Evolutionary conservation across 1,284 basidiomycete genomes (phyloP), one percentile per base, ranked within the genome.

Genomic region (Moesziomyces globuligerus): DNA sequence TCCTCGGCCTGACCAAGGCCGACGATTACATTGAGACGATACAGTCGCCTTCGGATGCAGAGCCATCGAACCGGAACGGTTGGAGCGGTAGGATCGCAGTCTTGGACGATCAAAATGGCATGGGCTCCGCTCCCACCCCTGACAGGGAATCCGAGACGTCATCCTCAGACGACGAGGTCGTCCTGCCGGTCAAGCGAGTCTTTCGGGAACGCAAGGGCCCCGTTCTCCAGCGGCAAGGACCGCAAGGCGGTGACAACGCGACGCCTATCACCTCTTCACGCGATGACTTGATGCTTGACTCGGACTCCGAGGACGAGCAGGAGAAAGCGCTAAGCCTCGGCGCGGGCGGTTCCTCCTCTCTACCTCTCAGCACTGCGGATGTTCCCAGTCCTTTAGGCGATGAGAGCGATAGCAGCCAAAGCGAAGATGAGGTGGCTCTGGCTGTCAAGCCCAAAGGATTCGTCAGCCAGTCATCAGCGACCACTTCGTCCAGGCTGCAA

Each of bases 11-110:
- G 18, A 55, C 53, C 7, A 48, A 44, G n/a, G 47, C 48, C 7
- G 69, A 71, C 21, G 68, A 66, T 26, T 71, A 54, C 32, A 66
- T 71, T 36, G 68, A 71, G 11, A 55, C 57, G 2, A 21, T 7
- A 7, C 39, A 21, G 21, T 20, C 34, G 34, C 44, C 7, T 37
- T 44, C 15, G 5, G 32, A 17, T 28, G 29, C 39, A 32, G 20
- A 37, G n/a, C 15, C 17, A 37, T 40, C 46, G 21, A 21, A 37
- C 28, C 21, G 24, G 7, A 26, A 29, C 11, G 26, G 15, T 17
- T 5, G 4, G 15, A 17, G 10, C 15, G 3, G 13, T 7, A 13
- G 32, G 7, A 17, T 17, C 32, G 13, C 32, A 4, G 15, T 17
- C 32, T 1, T 17, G 10, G 15, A 6, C 15, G 4, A 34, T 34